Evolutionary conservation across 345 rosid species (phyloP).

Genomic region (Populus nigra): DNA sequence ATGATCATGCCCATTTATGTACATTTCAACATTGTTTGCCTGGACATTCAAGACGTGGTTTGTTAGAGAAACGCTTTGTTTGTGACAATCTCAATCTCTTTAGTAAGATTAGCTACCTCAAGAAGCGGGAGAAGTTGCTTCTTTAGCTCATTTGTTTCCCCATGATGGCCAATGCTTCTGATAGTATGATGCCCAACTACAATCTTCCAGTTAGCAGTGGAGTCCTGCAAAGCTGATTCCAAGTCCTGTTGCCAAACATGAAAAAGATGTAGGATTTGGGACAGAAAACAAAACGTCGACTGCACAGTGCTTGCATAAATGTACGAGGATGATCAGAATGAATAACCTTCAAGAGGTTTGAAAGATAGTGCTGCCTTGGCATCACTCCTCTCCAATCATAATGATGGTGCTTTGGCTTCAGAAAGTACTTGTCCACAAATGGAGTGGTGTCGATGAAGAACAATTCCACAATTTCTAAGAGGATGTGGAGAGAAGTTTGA

Average conservation of each 20-base stretch:
- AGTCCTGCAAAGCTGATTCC: conserved; percentile 37
- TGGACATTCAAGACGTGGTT: neutral
- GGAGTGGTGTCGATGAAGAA: conserved; percentile 80
- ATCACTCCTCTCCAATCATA: conserved; percentile 69
- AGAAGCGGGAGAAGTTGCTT: conserved; percentile 51
- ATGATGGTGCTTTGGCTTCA: conserved; percentile 37
- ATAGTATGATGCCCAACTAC: conserved; percentile 76
- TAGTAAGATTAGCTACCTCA: conserved; percentile 28
- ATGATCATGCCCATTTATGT: conserved; percentile 24
- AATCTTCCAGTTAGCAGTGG: conserved; percentile 67
- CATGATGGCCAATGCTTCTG: conserved; percentile 69
- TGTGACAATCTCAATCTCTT: neutral
- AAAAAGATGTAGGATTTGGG: neutral
- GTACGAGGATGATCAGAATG: neutral
- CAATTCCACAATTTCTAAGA: conserved; percentile 52
- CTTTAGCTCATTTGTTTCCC: conserved; percentile 56
- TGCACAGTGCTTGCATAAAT: neutral
- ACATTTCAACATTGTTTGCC: conserved; percentile 16
- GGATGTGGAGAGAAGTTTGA: neutral
- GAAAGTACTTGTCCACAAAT: conserved; percentile 59
- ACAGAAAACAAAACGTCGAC: neutral
- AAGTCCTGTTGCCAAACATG: conserved; percentile 36
- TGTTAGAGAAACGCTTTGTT: neutral
- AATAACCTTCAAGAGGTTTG: conserved; percentile 33
- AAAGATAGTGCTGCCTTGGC: conserved; percentile 47